These are phyloP conservation scores for Chlorella sp. DNA, from an alignment of 139 green algal genomes.

Conservation along the genomic window DNA sequence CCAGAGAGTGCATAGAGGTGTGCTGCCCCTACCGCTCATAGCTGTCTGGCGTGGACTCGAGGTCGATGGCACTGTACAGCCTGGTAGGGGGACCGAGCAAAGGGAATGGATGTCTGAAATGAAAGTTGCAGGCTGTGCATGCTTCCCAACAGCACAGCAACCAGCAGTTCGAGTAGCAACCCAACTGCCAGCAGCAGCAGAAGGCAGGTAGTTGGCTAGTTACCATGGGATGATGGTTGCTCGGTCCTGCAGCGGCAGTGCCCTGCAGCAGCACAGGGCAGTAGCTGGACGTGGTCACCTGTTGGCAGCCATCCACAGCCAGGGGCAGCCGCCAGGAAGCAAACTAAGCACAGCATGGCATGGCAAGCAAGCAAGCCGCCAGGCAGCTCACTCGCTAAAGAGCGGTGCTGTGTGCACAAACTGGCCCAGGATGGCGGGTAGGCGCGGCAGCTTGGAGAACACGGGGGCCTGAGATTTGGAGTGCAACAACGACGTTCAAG, in stretches of 20 bases:
- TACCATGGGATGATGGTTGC: conserved; percentile 82
- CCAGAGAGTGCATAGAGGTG: too few species aligned
- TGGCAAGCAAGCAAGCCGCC: background rate
- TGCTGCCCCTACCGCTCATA: conserved; percentile 48
- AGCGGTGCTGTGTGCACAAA: conserved; percentile 76
- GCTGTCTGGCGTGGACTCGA: conserved; percentile 59
- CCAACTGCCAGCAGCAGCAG: too few species aligned
- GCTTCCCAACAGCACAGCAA: too few species aligned
- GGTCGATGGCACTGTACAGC: conserved; percentile 81
- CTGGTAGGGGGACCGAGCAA: too few species aligned
- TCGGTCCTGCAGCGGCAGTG: conserved; percentile 42
- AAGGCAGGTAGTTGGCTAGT: too few species aligned
- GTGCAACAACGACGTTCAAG: too few species aligned
- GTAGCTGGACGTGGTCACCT: too few species aligned
- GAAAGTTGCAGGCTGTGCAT: too few species aligned
- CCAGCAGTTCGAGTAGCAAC: too few species aligned
- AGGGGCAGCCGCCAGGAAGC: background rate
- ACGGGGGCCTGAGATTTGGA: conserved; percentile 79
- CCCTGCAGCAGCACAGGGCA: conserved; percentile 27
- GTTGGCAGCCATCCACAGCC: too few species aligned
- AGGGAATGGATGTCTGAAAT: too few species aligned
- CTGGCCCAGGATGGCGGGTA: conserved; percentile 88
- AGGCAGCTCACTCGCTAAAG: conserved; percentile 39
- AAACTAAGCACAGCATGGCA: background rate
- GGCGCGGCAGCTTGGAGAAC: conserved; percentile 73